A percentile compares a stretch with the other conserved stretches of the same genome.
Conservation (phyloP, 1,284 basidiomycete species). For the Kwoniella shivajii region DNA sequence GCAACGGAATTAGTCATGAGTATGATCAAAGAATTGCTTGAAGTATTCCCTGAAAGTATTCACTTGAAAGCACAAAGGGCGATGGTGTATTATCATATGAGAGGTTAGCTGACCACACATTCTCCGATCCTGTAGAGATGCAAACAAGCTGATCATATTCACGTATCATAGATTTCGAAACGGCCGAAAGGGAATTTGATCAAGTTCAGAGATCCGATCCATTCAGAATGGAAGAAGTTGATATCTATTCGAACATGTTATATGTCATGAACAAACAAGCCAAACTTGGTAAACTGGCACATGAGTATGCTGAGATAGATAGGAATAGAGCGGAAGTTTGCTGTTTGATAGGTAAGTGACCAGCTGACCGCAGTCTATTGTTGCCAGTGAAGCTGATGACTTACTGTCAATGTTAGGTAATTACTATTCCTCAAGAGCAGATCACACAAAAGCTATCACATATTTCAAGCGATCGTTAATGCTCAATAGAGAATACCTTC, state of each 20-base stretch:
- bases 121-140: neutral
- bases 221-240: conserved; percentile 89
- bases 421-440: conserved; percentile 88
- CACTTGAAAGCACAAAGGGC: conserved; percentile 86
- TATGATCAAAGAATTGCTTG: conserved; percentile 75
- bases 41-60: conserved; percentile 78
- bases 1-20: conserved; percentile 74
- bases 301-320: conserved; percentile 83
- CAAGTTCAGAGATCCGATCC: conserved; percentile 78
- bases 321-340: conserved; percentile 92
- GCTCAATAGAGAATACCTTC: conserved; percentile 89
- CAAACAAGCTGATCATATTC: neutral
- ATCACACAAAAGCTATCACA: conserved; percentile 94
- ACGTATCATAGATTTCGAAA: conserved; percentile 72
- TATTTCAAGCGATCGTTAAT: conserved; percentile 94
- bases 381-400: neutral
- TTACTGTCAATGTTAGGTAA: conserved; percentile 66
- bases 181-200: conserved; percentile 81
- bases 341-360: conserved; percentile 79
- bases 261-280: conserved; percentile 89
- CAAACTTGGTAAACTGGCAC: conserved; percentile 87
- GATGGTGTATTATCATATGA: conserved; percentile 82
- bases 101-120: conserved; percentile 62
- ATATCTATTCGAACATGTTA: conserved; percentile 95
- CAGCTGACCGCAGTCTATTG: neutral